phyloP scores from a whole-genome alignment of 2,329 filamentous ascomycete species.

The Colletotrichum sojae region DNA sequence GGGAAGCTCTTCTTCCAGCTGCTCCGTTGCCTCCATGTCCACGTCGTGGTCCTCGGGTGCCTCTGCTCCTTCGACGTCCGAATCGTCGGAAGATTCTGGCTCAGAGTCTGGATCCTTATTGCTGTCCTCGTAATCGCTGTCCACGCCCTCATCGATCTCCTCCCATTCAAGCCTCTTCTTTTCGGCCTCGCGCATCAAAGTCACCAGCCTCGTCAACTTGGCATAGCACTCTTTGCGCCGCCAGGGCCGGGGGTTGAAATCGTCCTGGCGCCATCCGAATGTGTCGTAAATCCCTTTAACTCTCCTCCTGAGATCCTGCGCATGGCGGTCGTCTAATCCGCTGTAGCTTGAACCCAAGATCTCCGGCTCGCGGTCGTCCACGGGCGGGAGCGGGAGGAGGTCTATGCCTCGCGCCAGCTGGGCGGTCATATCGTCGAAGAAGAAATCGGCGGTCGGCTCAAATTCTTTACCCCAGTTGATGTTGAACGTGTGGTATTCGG shows the following conservation, averaged over 20 bases:
- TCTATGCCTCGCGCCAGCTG: background rate
- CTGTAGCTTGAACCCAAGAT: background rate
- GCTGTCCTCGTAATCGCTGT: background rate
- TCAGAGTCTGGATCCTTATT: background rate
- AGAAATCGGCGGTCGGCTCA: background rate
- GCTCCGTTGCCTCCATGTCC: background rate
- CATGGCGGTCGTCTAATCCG: background rate
- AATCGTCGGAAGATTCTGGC: background rate
- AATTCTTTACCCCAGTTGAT: no score
- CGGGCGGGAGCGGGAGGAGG: background rate
- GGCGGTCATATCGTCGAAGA: background rate
- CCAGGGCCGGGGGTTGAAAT: background rate
- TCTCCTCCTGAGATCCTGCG: background rate
- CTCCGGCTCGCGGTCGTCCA: constrained; percentile 1
- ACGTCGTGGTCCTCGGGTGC: background rate
- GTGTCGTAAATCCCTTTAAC: background rate
- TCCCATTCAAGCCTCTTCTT: background rate
- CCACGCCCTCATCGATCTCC: background rate
- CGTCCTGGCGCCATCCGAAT: background rate
- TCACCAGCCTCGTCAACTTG: background rate
- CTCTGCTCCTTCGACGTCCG: background rate
- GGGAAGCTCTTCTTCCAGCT: background rate
- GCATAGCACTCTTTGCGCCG: background rate
- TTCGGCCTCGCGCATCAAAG: background rate
- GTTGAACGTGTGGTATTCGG: background rate